These are phyloP conservation scores for Trifolium fragiferum DNA, from an alignment of 306 rosid genomes.

Conservation along the genomic window DNA sequence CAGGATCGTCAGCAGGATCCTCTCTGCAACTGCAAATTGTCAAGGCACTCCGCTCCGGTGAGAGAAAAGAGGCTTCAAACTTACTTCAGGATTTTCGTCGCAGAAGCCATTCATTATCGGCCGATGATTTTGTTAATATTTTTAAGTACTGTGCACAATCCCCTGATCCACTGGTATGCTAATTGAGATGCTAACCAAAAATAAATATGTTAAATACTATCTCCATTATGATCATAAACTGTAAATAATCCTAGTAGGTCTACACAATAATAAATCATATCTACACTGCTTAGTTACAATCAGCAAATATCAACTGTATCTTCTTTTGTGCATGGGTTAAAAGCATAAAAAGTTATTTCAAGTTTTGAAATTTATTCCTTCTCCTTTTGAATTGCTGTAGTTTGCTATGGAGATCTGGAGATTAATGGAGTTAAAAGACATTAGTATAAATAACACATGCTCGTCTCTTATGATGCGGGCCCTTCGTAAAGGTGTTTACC, in stretches of 20 bases:
- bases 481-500: constrained; percentile 74
- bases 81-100: constrained; percentile 63
- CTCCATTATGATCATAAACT: too few species aligned
- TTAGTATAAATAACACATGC: constrained; percentile 54
- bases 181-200: constrained; percentile 3
- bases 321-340: constrained; percentile 21
- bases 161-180: constrained; percentile 88
- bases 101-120: constrained; percentile 53
- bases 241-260: not conserved
- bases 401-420: constrained; percentile 86
- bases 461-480: constrained; percentile 62
- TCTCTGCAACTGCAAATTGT: constrained; percentile 63
- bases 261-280: constrained; percentile 12
- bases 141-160: constrained; percentile 66
- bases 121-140: constrained; percentile 65
- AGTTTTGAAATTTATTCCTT: constrained; percentile 17
- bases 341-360: constrained; percentile 19
- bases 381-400: constrained; percentile 51
- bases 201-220: not conserved
- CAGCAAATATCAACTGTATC: constrained; percentile 10
- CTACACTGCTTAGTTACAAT: constrained; percentile 16
- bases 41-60: constrained; percentile 62
- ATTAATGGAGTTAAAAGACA: constrained; percentile 66
- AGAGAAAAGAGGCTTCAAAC: constrained; percentile 66
- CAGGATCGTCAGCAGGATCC: constrained; percentile 46